Base-by-base conservation (phyloP, 305 asterid species). In the Petunia hybrid region DNA sequence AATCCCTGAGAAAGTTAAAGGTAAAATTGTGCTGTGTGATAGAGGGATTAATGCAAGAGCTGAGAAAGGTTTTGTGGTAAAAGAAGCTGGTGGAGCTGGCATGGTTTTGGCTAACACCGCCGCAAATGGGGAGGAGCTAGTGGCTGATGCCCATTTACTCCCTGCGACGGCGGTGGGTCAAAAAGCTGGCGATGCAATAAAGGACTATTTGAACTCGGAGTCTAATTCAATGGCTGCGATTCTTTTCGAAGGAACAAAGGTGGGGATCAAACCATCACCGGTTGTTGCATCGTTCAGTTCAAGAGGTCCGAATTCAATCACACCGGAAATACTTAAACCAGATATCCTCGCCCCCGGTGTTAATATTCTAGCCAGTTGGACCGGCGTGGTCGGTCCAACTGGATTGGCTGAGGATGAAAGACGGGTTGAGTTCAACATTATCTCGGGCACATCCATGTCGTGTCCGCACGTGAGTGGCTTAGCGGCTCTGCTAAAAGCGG, bases 381-480 rank as follows among this genome's bases (percentile, higher is more conserved):
- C 96, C 6, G 91, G 97, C 0, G 85, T 81, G 0, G 91, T 91
- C 7, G 97, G 99, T 0, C 99, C 99, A 22, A 91, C 97, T 0
- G 98, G 97, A 9, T 65, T 94, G 65, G 57, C 90, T 4, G 98
- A 88, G 78, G 99, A 95, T 88, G 4, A 1, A 1, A 81, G 99
- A 73, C 97, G 96, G 41, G 98, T 94, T 4, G 91, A 76, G 48
- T 95, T 90, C 89, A 95, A 95, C 89, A 95, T 95, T n/a, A 88
- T 93, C 14, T 95, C 99, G 0, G 99, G 99, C 57, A 95, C 99
- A 0, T 95, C 99, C 0, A 95, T 95, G 99, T 92, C 99, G 16
- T 95, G 99, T 73, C 99, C 99, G 0, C 98, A 95, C 84, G 92
- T 94, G 59, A 95, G 99, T 82, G 99, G 99, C 87, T 78, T 95